Evolutionary conservation across 2,329 filamentous ascomycete species (phyloP).

Genomic region (Microdochium nivale): DNA sequence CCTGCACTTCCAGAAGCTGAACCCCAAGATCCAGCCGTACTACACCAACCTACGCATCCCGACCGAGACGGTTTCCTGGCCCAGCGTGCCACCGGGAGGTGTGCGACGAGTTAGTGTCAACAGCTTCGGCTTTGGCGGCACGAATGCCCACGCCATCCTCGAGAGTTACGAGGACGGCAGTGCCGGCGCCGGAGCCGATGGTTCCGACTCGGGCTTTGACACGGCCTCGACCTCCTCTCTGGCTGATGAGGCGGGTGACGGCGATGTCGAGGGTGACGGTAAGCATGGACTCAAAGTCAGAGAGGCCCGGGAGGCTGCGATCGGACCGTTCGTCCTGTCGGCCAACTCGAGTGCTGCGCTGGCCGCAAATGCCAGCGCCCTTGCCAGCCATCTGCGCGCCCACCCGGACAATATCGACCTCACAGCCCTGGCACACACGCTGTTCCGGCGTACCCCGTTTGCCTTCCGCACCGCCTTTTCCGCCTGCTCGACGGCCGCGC

Average conservation of each 20-base stretch:
- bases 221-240: neutral
- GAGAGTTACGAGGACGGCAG: slow-evolving; percentile 2
- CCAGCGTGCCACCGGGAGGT: neutral
- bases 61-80: slow-evolving; percentile 5
- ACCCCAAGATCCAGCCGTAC: slow-evolving; percentile 12
- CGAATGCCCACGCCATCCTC: slow-evolving; percentile 11
- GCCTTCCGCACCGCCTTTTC: neutral
- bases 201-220: neutral
- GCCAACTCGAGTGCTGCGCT: neutral
- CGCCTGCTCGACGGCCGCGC: neutral
- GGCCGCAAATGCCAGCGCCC: neutral
- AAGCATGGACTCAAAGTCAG: neutral
- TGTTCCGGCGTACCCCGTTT: neutral
- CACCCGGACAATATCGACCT: neutral
- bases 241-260: neutral
- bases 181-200: neutral
- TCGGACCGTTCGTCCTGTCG: neutral
- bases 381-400: neutral
- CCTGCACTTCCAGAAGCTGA: slow-evolving; percentile 15
- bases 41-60: slow-evolving; percentile 7
- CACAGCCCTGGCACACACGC: neutral
- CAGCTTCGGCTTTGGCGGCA: slow-evolving; percentile 11
- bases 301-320: neutral
- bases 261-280: neutral
- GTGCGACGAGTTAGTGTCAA: slow-evolving; percentile 12